Evolutionary conservation across 129 eudicot genomes (phyloP).

Genomic region (Scalesia atractyloides): DNA sequence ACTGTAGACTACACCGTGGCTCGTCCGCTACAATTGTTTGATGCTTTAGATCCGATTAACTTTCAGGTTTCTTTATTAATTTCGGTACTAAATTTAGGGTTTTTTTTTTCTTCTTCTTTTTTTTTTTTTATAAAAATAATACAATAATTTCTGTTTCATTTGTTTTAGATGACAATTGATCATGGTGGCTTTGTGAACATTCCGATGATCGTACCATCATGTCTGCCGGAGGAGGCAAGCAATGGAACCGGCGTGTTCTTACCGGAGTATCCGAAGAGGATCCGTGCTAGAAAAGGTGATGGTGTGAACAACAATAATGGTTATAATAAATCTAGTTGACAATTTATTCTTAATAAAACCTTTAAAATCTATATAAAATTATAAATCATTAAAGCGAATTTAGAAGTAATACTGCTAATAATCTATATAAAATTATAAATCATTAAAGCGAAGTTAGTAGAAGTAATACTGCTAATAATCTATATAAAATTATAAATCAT

Average conservation of each 20-base stretch:
- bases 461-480: too few species aligned
- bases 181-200: slow-evolving; percentile 19
- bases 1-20: neutral
- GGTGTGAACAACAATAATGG: neutral
- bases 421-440: too few species aligned
- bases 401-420: too few species aligned
- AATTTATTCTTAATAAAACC: neutral
- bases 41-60: neutral
- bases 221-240: slow-evolving; percentile 12
- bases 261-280: slow-evolving; percentile 18
- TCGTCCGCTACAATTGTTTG: slow-evolving; percentile 29
- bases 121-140: neutral
- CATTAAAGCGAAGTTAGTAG: too few species aligned
- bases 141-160: neutral
- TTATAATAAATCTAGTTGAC: neutral
- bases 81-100: too few species aligned
- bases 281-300: slow-evolving; percentile 13
- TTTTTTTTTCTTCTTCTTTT: neutral
- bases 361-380: too few species aligned
- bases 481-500: too few species aligned
- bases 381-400: too few species aligned
- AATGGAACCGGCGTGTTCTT: slow-evolving; percentile 35
- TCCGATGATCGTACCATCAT: slow-evolving; percentile 7
- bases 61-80: slow-evolving; percentile 6
- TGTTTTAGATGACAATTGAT: neutral